Percentiles rank a stretch among this genome's conserved stretches.
Conservation (phyloP, 768 basidiomycete genomes). For the Pulveroboletus sp. region DNA sequence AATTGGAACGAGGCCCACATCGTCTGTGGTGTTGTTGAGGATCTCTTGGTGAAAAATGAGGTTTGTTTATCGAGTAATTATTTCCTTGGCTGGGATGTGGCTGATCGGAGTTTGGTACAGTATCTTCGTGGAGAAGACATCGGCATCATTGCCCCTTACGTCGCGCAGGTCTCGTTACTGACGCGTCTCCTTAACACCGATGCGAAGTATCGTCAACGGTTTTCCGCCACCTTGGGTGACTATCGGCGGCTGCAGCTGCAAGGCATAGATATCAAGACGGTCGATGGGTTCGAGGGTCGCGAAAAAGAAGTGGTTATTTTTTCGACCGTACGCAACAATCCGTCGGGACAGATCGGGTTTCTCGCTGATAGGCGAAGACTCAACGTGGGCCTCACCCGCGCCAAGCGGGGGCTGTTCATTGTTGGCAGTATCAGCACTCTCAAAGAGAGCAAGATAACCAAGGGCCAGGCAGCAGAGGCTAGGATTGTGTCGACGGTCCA, state of each 20-base stretch:
- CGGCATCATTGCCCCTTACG: constrained; percentile 91
- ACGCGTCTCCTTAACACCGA: constrained; percentile 63
- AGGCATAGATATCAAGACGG: constrained; percentile 83
- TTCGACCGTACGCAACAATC: constrained; percentile 86
- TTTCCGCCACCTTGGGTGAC: constrained; percentile 59
- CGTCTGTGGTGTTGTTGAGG: constrained; percentile 77
- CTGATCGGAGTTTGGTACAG: constrained; percentile 32
- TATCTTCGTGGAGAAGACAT: constrained; percentile 71
- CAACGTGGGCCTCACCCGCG: constrained; percentile 90
- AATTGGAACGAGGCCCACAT: constrained; percentile 79
- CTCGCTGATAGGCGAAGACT: constrained; percentile 80
- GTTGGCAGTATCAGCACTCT: constrained; percentile 73
- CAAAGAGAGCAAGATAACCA: constrained; percentile 40
- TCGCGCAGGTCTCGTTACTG: constrained; percentile 78
- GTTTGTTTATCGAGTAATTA: constrained; percentile 39
- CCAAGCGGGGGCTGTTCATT: constrained; percentile 81
- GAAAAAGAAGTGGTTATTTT: constrained; percentile 94
- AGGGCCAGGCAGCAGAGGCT: constrained; percentile 15
- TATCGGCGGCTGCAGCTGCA: constrained; percentile 63
- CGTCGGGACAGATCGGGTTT: constrained; percentile 78
- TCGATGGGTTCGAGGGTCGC: constrained; percentile 92
- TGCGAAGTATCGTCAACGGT: constrained; percentile 48
- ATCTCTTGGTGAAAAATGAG: constrained; percentile 72
- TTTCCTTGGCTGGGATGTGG: neutral
- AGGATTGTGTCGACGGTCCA: constrained; percentile 11